Evolutionary conservation across 2,329 filamentous ascomycete genomes (phyloP), one percentile per base, ranked within the genome.

Genomic region (Aspergillus brunneoviolaceus): DNA sequence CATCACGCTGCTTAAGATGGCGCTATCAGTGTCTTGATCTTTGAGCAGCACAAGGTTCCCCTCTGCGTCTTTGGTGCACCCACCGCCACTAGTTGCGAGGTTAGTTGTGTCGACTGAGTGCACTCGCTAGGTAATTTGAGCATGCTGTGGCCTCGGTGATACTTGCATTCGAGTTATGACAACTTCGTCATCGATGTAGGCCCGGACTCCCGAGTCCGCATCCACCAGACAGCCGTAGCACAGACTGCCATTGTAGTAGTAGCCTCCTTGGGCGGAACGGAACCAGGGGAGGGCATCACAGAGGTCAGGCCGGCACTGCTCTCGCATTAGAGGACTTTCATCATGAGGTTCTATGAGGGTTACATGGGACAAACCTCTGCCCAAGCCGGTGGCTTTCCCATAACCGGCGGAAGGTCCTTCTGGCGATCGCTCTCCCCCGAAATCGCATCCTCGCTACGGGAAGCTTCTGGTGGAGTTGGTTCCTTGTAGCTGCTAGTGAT

Each of bases 221-320:
- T 90, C 86, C 21, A 88, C 78, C 25, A 91, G 77, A 59, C 89
- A 83, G 0, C 84, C 86, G 49, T 78, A 77, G 2, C 81, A 81
- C n/a, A 84, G 71, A 0, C 78, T 75, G 2, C 81, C 74, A 0
- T 74, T 77, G 0, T 79, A 77, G 57, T 91, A 86, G 4, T 81
- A 77, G 5, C 85, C 86, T 1, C 84, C 80, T 65, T 91, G 85
- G 42, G 85, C 85, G 1, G 83, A 76, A 14, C 80, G 83, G 72
- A 85, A 91, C 73, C 86, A 89, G 0, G 82, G 80, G 0, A 90
- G 68, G 0, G 86, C 81, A 66, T 90, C 86, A 64, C 85, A 89
- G 0, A 92, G 74, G 14, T 83, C 82, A 59, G 86, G 83, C 0
- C 66, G 60, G 12, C n/a, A 53, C 66, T 66, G 21, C 49, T 11